Percentiles rank a stretch among this genome's conserved stretches.
These are phyloP conservation scores for Suhomyces anneliseae DNA, from an alignment of 1,139 yeast genomes.

Conservation along the genomic window DNA sequence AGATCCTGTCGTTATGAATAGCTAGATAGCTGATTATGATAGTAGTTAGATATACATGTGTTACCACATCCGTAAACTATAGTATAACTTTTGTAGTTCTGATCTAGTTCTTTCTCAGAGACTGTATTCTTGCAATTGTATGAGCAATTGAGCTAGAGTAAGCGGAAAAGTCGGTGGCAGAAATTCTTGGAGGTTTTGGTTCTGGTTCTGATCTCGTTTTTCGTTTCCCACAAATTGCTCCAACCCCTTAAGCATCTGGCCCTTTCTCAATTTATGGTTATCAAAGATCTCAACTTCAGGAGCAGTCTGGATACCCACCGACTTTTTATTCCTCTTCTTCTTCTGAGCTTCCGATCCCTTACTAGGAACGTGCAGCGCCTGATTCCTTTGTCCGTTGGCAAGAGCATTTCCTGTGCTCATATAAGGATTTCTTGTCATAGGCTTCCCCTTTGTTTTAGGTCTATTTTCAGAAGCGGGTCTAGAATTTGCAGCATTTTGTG, in stretches of 20 bases:
- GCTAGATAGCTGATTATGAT: too few species aligned
- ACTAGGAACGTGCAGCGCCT: too few species aligned
- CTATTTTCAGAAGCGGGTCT: neutral
- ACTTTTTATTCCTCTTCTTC: neutral
- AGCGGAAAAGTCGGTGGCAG: neutral
- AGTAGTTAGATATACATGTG: too few species aligned
- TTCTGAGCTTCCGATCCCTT: neutral
- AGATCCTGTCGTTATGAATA: too few species aligned
- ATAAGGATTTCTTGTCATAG: neutral
- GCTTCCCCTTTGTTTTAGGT: neutral
- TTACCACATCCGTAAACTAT: too few species aligned
- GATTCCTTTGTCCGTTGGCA: neutral
- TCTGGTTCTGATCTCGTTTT: too few species aligned
- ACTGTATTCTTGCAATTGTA: neutral
- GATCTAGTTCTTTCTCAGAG: neutral
- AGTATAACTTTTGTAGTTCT: too few species aligned
- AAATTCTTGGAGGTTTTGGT: too few species aligned
- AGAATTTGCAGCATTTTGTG: conserved; percentile 1
- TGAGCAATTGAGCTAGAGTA: neutral
- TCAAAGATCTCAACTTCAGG: neutral
- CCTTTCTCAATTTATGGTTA: neutral
- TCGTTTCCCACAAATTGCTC: too few species aligned
- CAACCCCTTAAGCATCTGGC: too few species aligned
- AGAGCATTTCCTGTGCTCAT: neutral
- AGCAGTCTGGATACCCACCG: neutral